Base-by-base conservation (phyloP, 495 filamentous ascomycete genomes). In the Xylaria bambusicola region DNA sequence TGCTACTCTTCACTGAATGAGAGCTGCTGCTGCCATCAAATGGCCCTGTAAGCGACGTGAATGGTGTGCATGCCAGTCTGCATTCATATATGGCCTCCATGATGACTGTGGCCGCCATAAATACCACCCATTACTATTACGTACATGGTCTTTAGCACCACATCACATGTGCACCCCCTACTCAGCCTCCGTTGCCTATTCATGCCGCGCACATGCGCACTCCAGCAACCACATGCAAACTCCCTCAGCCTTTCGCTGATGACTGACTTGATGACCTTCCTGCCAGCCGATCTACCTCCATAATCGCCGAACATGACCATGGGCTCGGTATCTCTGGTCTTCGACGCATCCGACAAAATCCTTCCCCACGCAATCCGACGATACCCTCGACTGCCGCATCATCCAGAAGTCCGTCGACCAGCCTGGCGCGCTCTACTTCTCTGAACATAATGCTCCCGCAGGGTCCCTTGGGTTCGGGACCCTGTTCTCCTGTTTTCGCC, bases 291-390 rank as follows among this genome's bases (percentile, higher is more conserved):
- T 80, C 81, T 72, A 77, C 77, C 60, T 69, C 80, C 40, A 70
- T 84, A 63, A 80, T 83, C 67, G 77, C 77, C 51, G 82, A 84
- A 60, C 81, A 84, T 68, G 82, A 84, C 56, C 81, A 83, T 66
- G 82, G 82, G 31, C 64, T 84, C 48, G 82, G 82, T 40, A 73
- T 78, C 35, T 93, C 92, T 52, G 94, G 94, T 57, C 82, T 98
- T 66, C 86, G 92, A 70, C 88, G 94, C 64, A 98, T 98, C 73
- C 89, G 94, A 60, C 93, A 96, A 65, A 88, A 72, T 59, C 77
- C 86, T 62, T 82, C 80, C 48, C 77, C 82, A 42, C 84, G 84
- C 70, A 83, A 80, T 46, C 82, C 86, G 54, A 89, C 87, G 44
- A 75, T 86, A 54, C 86, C 86, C 42, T 83, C 70, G 56, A 80